A percentile compares a stretch with the other conserved stretches of the same genome.
Conservation (phyloP, 148 eudicot genomes). For the Arbutus unedo region DNA sequence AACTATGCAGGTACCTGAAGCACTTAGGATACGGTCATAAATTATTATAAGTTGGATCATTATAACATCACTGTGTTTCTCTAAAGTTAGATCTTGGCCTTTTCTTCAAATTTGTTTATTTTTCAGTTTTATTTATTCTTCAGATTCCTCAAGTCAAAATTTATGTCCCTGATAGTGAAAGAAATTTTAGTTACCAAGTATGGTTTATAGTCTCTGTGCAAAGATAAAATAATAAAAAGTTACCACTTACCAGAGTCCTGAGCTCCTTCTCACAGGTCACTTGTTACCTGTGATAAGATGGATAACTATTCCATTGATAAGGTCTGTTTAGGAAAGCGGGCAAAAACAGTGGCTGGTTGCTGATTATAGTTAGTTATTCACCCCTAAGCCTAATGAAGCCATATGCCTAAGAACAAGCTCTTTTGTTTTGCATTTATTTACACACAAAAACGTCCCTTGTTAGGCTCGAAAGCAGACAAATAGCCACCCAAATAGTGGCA, state of each 20-base stretch:
- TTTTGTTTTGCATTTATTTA: not conserved
- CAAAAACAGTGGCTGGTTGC: not conserved
- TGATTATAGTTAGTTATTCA: not conserved
- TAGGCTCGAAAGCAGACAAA: not conserved
- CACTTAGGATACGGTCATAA: conserved; percentile 69
- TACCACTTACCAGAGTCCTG: not conserved
- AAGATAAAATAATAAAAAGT: not conserved
- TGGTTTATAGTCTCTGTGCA: not conserved
- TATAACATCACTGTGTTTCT: not conserved
- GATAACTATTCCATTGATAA: not conserved
- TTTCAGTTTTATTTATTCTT: not conserved
- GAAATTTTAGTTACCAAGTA: not conserved
- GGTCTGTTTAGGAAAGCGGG: not conserved
- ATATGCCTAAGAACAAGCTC: not conserved
- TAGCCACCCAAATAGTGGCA: not conserved
- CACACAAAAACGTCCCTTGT: not conserved
- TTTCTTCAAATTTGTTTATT: not conserved
- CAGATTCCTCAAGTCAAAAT: not conserved
- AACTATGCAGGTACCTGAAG: conserved; percentile 55
- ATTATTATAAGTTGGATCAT: conserved; percentile 18
- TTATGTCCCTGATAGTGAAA: not conserved
- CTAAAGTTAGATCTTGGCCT: not conserved
- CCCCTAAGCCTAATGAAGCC: not conserved
- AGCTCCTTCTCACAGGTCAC: not conserved
- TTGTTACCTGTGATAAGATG: not conserved